These are phyloP conservation scores for Cutaneotrichosporon cavernicola DNA, from an alignment of 1,284 basidiomycete species.

Conservation along the genomic window DNA sequence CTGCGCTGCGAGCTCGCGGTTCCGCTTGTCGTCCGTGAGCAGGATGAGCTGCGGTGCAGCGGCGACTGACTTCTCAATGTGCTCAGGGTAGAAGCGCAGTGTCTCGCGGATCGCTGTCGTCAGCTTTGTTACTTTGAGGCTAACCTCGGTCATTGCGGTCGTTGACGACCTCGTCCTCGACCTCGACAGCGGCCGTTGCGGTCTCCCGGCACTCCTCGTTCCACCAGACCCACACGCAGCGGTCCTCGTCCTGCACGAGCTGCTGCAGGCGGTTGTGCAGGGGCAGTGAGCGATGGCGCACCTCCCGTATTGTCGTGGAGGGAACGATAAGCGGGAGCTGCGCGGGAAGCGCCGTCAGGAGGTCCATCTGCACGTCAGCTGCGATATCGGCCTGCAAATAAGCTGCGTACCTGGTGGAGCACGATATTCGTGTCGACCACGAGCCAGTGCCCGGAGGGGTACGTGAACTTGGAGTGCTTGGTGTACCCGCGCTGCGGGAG, in stretches of 20 bases:
- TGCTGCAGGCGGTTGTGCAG: constrained; percentile 87
- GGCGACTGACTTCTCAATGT: constrained; percentile 62
- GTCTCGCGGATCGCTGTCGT: constrained; percentile 75
- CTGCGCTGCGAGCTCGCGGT: constrained; percentile 71
- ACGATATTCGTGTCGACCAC: constrained; percentile 96
- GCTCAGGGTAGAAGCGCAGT: constrained; percentile 77
- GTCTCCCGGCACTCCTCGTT: constrained; percentile 78
- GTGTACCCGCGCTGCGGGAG: constrained; percentile 60
- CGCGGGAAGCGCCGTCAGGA: constrained; percentile 74
- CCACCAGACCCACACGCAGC: constrained; percentile 77
- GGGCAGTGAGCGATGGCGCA: constrained; percentile 88
- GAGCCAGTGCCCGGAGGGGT: constrained; percentile 66
- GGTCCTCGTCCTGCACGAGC: constrained; percentile 75
- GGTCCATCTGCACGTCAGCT: constrained; percentile 71
- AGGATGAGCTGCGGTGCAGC: constrained; percentile 67
- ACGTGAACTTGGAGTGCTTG: constrained; percentile 53
- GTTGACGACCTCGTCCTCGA: constrained; percentile 61
- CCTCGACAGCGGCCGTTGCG: constrained; percentile 26
- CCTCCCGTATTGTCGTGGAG: constrained; percentile 95
- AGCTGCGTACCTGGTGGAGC: constrained; percentile 70
- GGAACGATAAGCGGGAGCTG: constrained; percentile 78
- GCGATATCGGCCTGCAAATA: background rate
- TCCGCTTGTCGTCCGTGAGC: constrained; percentile 85
- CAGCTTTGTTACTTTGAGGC: constrained; percentile 21
- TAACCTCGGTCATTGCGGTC: constrained; percentile 88